Conservation (phyloP, 371 early-diverging fungal species). For the Blakeslea trispora region DNA sequence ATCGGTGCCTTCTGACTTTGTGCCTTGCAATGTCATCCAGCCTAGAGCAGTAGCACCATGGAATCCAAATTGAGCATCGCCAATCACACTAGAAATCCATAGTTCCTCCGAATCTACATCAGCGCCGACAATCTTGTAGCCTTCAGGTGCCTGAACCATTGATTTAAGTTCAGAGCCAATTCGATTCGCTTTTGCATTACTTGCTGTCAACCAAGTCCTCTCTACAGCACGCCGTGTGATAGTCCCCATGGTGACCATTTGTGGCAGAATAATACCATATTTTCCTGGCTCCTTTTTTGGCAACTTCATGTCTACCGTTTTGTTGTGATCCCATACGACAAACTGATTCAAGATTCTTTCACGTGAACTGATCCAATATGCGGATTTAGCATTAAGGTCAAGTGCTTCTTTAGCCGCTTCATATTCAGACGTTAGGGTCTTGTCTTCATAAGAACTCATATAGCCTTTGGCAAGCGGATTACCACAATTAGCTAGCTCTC, state of each 20-base stretch:
- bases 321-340: conserved; percentile 74
- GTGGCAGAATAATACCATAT: conserved; percentile 90
- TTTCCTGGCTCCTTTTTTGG: conserved; percentile 39
- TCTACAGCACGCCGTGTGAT: conserved; percentile 96
- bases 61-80: conserved; percentile 92
- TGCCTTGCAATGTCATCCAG: conserved; percentile 97
- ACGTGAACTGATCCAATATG: conserved; percentile 93
- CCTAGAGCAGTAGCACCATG: conserved; percentile 95
- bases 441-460: conserved; percentile 77
- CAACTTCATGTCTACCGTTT: conserved; percentile 44
- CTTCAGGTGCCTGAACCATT: conserved; percentile 81
- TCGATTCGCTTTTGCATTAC: conserved; percentile 88
- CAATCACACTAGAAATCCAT: conserved; percentile 95
- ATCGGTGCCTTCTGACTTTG: conserved; percentile 89
- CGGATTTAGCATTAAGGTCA: conserved; percentile 74
- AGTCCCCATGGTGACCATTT: conserved; percentile 93
- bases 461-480: conserved; percentile 87
- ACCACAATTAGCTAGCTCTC: conserved; percentile 81
- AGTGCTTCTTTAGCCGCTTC: conserved; percentile 80
- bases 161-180: conserved; percentile 96
- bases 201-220: conserved; percentile 94
- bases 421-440: conserved; percentile 71
- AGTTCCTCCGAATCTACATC: conserved; percentile 98
- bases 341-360: conserved; percentile 85
- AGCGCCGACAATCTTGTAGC: conserved; percentile 90